Evolutionary conservation across 768 basidiomycete species (phyloP).

Genomic region (Erythrobasidium yunnanense): DNA sequence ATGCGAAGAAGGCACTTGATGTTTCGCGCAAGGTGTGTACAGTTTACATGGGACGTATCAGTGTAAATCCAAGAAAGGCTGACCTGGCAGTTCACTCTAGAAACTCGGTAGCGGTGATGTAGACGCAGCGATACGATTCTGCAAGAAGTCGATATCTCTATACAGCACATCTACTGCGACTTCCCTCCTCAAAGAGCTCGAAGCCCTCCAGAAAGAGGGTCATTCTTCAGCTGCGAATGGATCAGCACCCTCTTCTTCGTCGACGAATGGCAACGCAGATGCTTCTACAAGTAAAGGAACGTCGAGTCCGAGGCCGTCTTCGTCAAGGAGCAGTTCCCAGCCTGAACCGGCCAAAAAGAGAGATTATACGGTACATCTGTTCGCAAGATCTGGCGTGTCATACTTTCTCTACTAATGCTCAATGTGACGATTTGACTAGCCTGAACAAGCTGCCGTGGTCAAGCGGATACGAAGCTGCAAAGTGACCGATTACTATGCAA

Average conservation of each 20-base stretch:
- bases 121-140: slow-evolving; percentile 13
- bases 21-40: not conserved
- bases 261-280: not conserved
- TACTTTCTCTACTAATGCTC: too few relatives aligned
- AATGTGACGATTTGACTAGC: too few relatives aligned
- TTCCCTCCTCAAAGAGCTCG: slow-evolving; percentile 9
- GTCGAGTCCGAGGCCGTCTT: not conserved
- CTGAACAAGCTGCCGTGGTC: slow-evolving; percentile 70
- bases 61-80: too few relatives aligned
- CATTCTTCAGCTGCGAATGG: not conserved
- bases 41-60: too few relatives aligned
- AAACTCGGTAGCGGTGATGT: slow-evolving; percentile 9
- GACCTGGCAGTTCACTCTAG: too few relatives aligned
- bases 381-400: too few relatives aligned
- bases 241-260: too few relatives aligned
- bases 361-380: slow-evolving; percentile 62
- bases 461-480: slow-evolving; percentile 76
- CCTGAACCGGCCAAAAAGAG: not conserved
- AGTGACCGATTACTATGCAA: slow-evolving; percentile 85
- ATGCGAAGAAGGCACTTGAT: slow-evolving; percentile 18
- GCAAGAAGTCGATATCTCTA: slow-evolving; percentile 17
- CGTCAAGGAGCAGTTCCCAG: not conserved
- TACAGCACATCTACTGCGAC: slow-evolving; percentile 10
- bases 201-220: slow-evolving; percentile 19
- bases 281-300: not conserved